Evolutionary conservation across 192 early-diverging fungal species (phyloP).

Genomic region (Powellomyces hirtus): DNA sequence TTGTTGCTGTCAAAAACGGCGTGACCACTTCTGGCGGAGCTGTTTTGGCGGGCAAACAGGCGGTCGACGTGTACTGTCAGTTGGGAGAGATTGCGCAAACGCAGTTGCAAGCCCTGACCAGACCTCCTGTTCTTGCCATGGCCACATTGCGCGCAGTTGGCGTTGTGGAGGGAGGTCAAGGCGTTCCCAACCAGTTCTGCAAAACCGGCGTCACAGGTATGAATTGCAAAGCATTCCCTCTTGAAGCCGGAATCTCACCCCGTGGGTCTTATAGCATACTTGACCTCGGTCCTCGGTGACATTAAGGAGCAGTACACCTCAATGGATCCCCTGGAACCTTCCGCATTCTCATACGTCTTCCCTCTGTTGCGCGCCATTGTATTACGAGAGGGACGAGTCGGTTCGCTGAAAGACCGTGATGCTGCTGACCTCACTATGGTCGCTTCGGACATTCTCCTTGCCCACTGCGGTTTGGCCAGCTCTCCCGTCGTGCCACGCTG

Average conservation of each 20-base stretch:
- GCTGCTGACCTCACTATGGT: constrained; percentile 41
- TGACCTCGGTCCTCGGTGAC: not conserved
- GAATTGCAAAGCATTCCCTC: too few relatives aligned
- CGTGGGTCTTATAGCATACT: not conserved
- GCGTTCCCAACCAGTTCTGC: constrained; percentile 27
- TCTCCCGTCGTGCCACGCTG: constrained; percentile 26
- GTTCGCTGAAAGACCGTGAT: constrained; percentile 38
- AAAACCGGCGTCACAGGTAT: constrained; percentile 21
- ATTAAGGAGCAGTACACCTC: constrained; percentile 25
- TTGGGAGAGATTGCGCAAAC: constrained; percentile 41
- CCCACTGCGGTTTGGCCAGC: constrained; percentile 38
- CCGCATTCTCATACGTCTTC: constrained; percentile 46
- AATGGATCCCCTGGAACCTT: constrained; percentile 18
- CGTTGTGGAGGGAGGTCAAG: constrained; percentile 26
- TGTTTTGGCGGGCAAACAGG: constrained; percentile 55
- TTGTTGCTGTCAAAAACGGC: constrained; percentile 22
- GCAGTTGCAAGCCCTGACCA: not conserved
- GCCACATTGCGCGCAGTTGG: constrained; percentile 33
- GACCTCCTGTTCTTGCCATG: constrained; percentile 22
- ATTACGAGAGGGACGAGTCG: constrained; percentile 32
- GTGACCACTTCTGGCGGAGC: constrained; percentile 26
- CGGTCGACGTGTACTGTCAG: constrained; percentile 54
- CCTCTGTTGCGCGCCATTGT: constrained; percentile 42
- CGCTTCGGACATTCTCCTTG: constrained; percentile 42
- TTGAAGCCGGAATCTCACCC: too few relatives aligned